A percentile compares a stretch with the other conserved stretches of the same genome.
phyloP scores from a whole-genome alignment of 1,284 basidiomycete genomes.

The Pyrrhoderma noxium region DNA sequence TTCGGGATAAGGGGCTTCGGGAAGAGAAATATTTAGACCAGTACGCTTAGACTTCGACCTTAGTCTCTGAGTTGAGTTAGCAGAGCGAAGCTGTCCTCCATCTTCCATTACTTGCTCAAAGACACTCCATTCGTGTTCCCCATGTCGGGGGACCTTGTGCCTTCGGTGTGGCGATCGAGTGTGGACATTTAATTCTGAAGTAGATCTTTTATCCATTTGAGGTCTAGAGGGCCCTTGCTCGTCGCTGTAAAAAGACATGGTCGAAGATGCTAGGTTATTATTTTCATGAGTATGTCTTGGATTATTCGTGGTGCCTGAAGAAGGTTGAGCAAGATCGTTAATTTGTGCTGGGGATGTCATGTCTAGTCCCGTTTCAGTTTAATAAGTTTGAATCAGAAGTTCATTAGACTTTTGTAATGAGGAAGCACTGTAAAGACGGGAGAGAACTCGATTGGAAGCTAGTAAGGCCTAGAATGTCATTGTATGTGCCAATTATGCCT shows the following conservation, averaged over 20 bases:
- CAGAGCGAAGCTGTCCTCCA: conserved; percentile 37
- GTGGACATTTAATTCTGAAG: neutral
- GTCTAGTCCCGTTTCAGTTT: neutral
- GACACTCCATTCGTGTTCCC: conserved; percentile 50
- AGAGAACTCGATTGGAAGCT: too few relatives aligned
- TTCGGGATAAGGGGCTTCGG: neutral
- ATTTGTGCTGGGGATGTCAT: neutral
- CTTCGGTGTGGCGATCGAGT: neutral
- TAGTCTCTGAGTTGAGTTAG: conserved; percentile 12
- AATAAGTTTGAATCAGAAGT: neutral
- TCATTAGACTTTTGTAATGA: too few relatives aligned
- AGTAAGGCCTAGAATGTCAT: too few relatives aligned
- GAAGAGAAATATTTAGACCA: neutral
- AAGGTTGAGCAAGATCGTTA: neutral
- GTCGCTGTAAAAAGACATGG: neutral
- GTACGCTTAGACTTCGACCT: conserved; percentile 5
- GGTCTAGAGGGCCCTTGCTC: conserved; percentile 1
- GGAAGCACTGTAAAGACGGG: too few relatives aligned
- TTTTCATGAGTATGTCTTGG: neutral
- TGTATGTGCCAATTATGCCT: too few relatives aligned
- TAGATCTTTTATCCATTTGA: neutral
- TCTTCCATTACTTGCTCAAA: conserved; percentile 68
- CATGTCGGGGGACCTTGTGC: conserved; percentile 1
- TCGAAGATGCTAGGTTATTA: neutral
- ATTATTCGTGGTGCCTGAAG: neutral